These are phyloP conservation scores for Cutaneotrichosporon sp. DNA, from an alignment of 1,284 basidiomycete species.

Conservation along the genomic window DNA sequence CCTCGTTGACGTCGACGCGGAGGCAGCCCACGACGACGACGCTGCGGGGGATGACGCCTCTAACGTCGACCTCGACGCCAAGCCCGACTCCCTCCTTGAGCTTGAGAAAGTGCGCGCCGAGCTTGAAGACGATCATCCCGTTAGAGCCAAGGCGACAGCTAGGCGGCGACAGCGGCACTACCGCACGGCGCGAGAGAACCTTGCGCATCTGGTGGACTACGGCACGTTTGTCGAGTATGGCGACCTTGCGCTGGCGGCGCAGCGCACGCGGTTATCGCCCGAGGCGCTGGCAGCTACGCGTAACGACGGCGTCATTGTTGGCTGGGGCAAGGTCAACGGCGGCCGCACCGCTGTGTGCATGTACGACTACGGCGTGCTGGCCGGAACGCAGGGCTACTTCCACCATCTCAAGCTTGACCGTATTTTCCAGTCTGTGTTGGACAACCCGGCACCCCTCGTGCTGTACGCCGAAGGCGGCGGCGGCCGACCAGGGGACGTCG, in stretches of 20 bases:
- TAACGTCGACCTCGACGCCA: conserved; percentile 14
- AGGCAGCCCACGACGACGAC: not conserved
- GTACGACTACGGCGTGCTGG: conserved; percentile 20
- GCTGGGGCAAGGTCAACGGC: conserved; percentile 18
- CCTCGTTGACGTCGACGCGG: conserved; percentile 2
- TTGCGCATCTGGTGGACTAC: conserved; percentile 16
- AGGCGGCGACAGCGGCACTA: conserved; percentile 9
- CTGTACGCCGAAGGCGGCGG: conserved; percentile 21
- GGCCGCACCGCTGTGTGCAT: conserved; percentile 13
- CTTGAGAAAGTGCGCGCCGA: conserved; percentile 15
- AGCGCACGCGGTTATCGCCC: conserved; percentile 10
- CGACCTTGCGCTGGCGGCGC: conserved; percentile 15
- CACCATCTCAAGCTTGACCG: conserved; percentile 21
- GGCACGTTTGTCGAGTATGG: conserved; percentile 19
- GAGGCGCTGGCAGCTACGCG: conserved; percentile 13
- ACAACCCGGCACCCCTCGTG: conserved; percentile 16
- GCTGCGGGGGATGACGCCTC: not conserved
- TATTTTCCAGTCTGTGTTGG: conserved; percentile 15
- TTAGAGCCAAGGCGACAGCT: conserved; percentile 13
- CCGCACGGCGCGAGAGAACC: conserved; percentile 19
- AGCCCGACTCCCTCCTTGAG: conserved; percentile 12
- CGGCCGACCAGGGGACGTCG: conserved; percentile 18
- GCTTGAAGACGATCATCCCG: conserved; percentile 7
- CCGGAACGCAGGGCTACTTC: conserved; percentile 20
- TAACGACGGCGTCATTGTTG: conserved; percentile 21